Base-by-base conservation (phyloP, 306 rosid genomes). In the Phaseolus lunatus region DNA sequence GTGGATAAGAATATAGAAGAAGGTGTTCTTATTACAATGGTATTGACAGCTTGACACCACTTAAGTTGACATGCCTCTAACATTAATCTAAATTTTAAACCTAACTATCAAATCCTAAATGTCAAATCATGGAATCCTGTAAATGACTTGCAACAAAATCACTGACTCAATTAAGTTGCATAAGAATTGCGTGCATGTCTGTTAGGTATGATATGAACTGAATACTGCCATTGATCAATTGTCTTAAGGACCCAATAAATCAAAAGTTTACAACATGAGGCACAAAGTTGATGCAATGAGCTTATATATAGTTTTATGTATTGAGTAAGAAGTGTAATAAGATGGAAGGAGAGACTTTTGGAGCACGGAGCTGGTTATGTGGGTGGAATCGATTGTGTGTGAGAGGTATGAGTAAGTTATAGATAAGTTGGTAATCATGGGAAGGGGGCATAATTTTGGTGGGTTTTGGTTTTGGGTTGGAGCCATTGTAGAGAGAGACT, bases 41-140 rank as follows among this genome's bases (percentile, higher is more conserved):
- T 44, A 19, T 67, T 44, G 39, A 43, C 48, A 11, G 48, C 5
- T 12, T 43, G 16, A 54, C 43, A 23, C 27, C n/a, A 69, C 62
- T 7, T 83, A 78, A 73, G 47, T 78, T 64, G 56, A 69, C 33
- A 67, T 69, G 50, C 49, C 67, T 20, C 70, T 41, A 22, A 59
- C 56, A 57, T 10, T 48, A 61, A 72, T 44, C 72, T 81, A 74
- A 64, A 43, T 61, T 33, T 39, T 81, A 62, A 64, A 61, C 37
- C 65, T 49, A 45, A 69, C 37, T 39, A 75, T 44, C 65, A 75
- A 70, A 70, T 31, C 50, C 78, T 75, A 59, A 69, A 59, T 62
- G 44, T 12, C 39, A 50, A 61, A 59, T 49, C 65, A 71, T 57
- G 58, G 66, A 77, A 66, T 74, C 14, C 6, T 44, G 65, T 18